Base-by-base conservation (phyloP, 2,329 filamentous ascomycete genomes). In the Aureobasidium sp. region DNA sequence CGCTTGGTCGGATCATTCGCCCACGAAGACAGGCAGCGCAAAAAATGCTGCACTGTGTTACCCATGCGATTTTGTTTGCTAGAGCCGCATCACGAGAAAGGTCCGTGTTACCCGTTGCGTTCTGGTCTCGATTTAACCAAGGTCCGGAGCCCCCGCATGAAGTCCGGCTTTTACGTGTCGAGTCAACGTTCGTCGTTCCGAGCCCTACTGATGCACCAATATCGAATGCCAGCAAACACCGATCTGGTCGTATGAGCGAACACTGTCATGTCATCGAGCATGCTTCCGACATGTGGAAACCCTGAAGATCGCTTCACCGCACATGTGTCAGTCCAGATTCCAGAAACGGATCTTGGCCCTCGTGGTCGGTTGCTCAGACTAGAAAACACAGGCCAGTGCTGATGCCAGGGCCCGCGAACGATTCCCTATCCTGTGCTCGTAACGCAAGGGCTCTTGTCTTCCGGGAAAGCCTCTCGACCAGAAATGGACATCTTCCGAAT, bases 81-180 rank as follows among this genome's bases (percentile, higher is more conserved):
- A 44, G 53, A 57, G 53, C 53, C 53, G 53, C 53, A 57, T 27
- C 53, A n/a, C 53, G 41, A 57, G 39, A 57, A 57, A 57, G 39
- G 54, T 21, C 21, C 42, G 54, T 48, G 42, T 37, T 27, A 25
- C 42, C 13, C 42, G 54, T 21, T 9, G 5, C 54, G 21, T 21
- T 32, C 48, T 5, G 21, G 39, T 45, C 39, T 55, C 13, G 27
- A 44, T 44, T 55, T 27, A 3, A n/a, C 34, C 29, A 4, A 4
- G 3, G 15, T 11, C 15, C 57, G 57, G 57, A 59, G 34, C 42
- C 45, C 57, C 57, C 57, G 36, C 57, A 59, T 34, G 29, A 59
- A 37, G 57, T 59, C 57, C 57, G 57, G 36, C 27, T 58, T 36
- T 10, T 34, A 32, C 45, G 50, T 45, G 57, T 59, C 57, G 42